Evolutionary conservation across 2,329 filamentous ascomycete species (phyloP).

Genomic region (Hypoxylon sp.): DNA sequence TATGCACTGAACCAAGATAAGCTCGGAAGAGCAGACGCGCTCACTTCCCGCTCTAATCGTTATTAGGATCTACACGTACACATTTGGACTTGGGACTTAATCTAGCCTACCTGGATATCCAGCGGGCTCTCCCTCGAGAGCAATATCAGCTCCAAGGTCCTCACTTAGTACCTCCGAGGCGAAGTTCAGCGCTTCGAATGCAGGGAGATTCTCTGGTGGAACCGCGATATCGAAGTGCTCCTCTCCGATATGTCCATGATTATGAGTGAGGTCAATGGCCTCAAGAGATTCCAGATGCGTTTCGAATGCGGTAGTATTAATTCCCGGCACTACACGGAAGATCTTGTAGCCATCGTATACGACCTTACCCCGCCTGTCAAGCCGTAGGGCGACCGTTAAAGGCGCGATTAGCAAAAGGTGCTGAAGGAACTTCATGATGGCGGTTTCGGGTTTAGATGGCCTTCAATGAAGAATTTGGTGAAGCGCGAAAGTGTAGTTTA

Average conservation of each 20-base stretch:
- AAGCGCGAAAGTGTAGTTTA: conserved; percentile 19
- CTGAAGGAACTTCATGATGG: conserved; percentile 41
- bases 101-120: conserved; percentile 47
- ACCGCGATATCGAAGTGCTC: conserved; percentile 54
- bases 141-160: conserved; percentile 53
- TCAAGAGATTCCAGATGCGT: conserved; percentile 49
- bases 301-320: conserved; percentile 46
- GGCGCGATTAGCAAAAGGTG: conserved; percentile 33
- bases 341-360: conserved; percentile 56
- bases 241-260: conserved; percentile 43
- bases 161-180: conserved; percentile 49
- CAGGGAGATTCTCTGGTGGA: conserved; percentile 51
- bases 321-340: conserved; percentile 51
- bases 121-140: conserved; percentile 51
- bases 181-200: conserved; percentile 51
- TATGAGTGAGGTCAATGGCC: conserved; percentile 50
- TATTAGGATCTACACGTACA: neutral
- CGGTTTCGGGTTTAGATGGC: conserved; percentile 2
- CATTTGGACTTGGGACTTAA: neutral
- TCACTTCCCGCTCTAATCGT: conserved; percentile 37
- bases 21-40: conserved; percentile 52
- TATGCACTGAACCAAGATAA: conserved; percentile 67
- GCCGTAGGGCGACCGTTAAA: conserved; percentile 30
- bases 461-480: neutral
- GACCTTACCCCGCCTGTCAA: conserved; percentile 47